phyloP scores from a whole-genome alignment of 192 early-diverging fungal species.

The Phlyctochytrium planicorne region DNA sequence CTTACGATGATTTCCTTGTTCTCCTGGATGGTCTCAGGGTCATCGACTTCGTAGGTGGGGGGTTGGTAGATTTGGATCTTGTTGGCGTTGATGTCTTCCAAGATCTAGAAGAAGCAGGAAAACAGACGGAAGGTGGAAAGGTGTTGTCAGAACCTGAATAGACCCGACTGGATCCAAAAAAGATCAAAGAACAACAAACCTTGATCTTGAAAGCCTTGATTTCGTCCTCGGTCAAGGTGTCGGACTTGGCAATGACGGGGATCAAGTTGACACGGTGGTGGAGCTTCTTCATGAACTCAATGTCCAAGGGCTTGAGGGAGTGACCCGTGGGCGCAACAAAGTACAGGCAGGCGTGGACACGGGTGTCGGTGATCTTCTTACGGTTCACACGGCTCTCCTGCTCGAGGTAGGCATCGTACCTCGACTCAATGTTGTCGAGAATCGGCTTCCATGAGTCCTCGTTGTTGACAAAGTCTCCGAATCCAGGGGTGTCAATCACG shows the following conservation, averaged over 20 bases:
- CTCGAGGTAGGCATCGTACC: slow-evolving; percentile 90
- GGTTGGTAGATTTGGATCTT: slow-evolving; percentile 96
- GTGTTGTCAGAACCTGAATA: not conserved
- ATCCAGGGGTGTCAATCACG: slow-evolving; percentile 94
- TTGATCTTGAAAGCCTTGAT: slow-evolving; percentile 85
- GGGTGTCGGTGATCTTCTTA: slow-evolving; percentile 58
- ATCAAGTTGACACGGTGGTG: slow-evolving; percentile 95
- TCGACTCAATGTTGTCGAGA: slow-evolving; percentile 89
- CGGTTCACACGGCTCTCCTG: slow-evolving; percentile 72
- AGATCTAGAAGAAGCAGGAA: too few relatives aligned
- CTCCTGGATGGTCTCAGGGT: slow-evolving; percentile 95
- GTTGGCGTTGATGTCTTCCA: slow-evolving; percentile 92
- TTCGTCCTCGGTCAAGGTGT: slow-evolving; percentile 94
- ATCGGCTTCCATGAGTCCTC: slow-evolving; percentile 86
- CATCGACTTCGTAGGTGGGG: slow-evolving; percentile 89
- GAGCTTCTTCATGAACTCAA: slow-evolving; percentile 96
- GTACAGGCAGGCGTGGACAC: slow-evolving; percentile 94
- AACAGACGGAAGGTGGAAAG: not conserved
- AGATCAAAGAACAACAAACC: slow-evolving; percentile 21
- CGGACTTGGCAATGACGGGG: slow-evolving; percentile 97
- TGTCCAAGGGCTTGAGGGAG: slow-evolving; percentile 84
- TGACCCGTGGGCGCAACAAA: slow-evolving; percentile 98
- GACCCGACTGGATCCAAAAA: not conserved
- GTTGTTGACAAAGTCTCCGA: slow-evolving; percentile 67
- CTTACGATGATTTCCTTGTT: slow-evolving; percentile 88